phyloP scores from a whole-genome alignment of 1,284 basidiomycete genomes.

The Schizophyllum amplum region DNA sequence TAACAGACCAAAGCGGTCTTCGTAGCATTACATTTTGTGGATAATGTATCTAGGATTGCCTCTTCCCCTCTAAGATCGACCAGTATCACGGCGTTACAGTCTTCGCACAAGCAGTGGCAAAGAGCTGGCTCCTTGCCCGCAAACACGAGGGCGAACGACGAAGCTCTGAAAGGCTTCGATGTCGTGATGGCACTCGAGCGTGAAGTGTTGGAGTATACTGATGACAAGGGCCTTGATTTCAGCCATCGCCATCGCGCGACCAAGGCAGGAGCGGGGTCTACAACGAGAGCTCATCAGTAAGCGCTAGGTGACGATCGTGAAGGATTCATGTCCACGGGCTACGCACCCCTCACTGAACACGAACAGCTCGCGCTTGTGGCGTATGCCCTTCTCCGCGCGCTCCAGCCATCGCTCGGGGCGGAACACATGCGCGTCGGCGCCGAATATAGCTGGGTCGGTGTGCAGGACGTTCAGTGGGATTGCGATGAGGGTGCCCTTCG shows the following conservation, averaged over 20 bases:
- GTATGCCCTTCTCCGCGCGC: constrained; percentile 20
- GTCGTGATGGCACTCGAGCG: constrained; percentile 36
- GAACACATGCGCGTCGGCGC: constrained; percentile 46
- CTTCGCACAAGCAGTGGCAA: constrained; percentile 42
- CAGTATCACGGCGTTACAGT: no score
- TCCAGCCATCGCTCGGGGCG: constrained; percentile 51
- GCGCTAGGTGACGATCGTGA: no score
- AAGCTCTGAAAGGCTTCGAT: constrained; percentile 57
- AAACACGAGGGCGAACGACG: constrained; percentile 48
- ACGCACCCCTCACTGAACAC: constrained; percentile 49
- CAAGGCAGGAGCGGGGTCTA: constrained; percentile 50
- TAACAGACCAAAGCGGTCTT: no score
- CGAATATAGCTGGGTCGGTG: constrained; percentile 44
- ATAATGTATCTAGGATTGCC: no score
- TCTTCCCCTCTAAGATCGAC: no score
- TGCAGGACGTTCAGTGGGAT: constrained; percentile 55
- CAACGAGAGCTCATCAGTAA: no score
- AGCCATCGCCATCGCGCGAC: constrained; percentile 42
- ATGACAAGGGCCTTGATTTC: constrained; percentile 49
- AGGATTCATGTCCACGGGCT: no score
- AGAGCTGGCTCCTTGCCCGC: constrained; percentile 41
- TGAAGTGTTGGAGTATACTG: constrained; percentile 42
- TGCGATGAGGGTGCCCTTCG: constrained; percentile 44
- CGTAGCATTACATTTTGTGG: no score
- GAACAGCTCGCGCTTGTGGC: constrained; percentile 35